Evolutionary conservation across 495 filamentous ascomycete genomes (phyloP), one percentile per base, ranked within the genome.

Genomic region (Cairneyella variabilis): DNA sequence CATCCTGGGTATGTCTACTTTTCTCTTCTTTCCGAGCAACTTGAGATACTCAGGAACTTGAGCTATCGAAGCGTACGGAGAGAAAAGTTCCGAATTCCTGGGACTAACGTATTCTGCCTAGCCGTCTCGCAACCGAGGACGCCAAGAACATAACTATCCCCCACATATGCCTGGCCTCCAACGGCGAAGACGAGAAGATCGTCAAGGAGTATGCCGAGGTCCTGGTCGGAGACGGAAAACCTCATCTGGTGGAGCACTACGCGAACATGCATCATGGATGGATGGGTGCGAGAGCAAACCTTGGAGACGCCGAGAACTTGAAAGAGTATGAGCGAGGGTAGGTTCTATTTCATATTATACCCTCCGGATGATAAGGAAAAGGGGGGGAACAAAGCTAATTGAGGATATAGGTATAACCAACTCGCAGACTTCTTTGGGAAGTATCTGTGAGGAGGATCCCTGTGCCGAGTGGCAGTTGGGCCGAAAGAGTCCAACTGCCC

Each of bases 271-370:
- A 69, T 64, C 82, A 84, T 56, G 82, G 81, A 16, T 84, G 80
- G 78, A 51, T 84, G 82, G 76, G 78, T 2, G 77, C 81, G 0
- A 68, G 80, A 30, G 77, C 80, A 0, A 64, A 81, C n/a, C 56
- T 84, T 10, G 67, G 69, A 25, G 62, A 75, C n/a, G 67, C 76
- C 55, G 71, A 69, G 36, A 75, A 72, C 47, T 56, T 60, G 52
- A 74, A 68, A 49, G 76, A 79, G 62, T 85, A 75, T 61, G 61
- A 68, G 54, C 74, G 75, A 27, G 81, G 56, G 49, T 53, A 47
- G 50, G 45, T 44, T 21, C 41, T 36, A 8, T 40, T 40, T 42
- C 22, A 8, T n/a, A 40, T 32, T 36, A 1, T 32, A 22, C 1
- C 17, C n/a, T 4, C 10, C 9, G 46, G 47, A 39, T 10, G 43